Percentiles rank a stretch among this genome's conserved stretches.
Conservation (phyloP, 352 stramenopile genomes). For the Globisporangium mamillatum region DNA sequence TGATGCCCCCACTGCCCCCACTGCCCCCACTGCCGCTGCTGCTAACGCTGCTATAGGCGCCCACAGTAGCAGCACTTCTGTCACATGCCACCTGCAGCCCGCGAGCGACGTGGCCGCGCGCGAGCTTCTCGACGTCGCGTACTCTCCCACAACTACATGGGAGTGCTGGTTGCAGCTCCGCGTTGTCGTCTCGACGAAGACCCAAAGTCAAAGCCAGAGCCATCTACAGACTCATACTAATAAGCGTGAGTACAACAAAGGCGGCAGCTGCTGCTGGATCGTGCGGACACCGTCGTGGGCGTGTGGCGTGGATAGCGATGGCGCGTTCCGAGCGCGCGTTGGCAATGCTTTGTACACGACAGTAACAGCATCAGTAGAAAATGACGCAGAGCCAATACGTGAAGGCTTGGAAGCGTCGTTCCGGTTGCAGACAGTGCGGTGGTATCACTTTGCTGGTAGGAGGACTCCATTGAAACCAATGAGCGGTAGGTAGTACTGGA, state of each 20-base stretch:
- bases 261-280: slow-evolving; percentile 23
- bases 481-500: neutral
- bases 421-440: neutral
- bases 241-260: neutral
- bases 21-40: no score
- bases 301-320: slow-evolving; percentile 20
- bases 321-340: slow-evolving; percentile 9
- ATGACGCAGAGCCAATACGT: no score
- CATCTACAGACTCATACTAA: neutral
- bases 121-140: slow-evolving; percentile 6
- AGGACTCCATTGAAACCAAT: neutral
- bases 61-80: neutral
- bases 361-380: neutral
- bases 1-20: neutral
- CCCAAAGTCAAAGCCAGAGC: neutral
- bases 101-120: neutral
- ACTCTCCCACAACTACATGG: slow-evolving; percentile 15
- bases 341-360: neutral
- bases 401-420: neutral
- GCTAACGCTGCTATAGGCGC: neutral
- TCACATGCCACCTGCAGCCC: slow-evolving; percentile 7
- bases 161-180: slow-evolving; percentile 41
- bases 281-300: slow-evolving; percentile 26
- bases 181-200: neutral
- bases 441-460: slow-evolving; percentile 23